Conservation (phyloP, 768 basidiomycete genomes). For the Calocybe indica region DNA sequence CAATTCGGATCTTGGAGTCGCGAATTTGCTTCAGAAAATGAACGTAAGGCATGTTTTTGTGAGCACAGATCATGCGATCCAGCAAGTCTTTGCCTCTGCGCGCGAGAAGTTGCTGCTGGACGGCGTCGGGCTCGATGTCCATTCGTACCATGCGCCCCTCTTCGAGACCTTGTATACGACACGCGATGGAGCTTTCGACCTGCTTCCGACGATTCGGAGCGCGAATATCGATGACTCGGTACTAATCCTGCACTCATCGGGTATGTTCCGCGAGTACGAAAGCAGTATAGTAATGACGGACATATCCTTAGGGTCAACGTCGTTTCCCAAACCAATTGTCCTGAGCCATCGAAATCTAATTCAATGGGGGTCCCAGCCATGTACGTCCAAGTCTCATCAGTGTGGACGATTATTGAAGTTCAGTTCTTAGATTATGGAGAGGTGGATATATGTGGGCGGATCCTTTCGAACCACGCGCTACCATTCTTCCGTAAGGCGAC, state of each 20-base stretch:
- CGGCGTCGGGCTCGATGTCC: background rate
- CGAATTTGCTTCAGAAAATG: conserved; percentile 31
- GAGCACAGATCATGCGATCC: conserved; percentile 14
- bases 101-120: background rate
- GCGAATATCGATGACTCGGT: conserved; percentile 6
- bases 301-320: conserved; percentile 9
- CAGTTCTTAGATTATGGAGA: conserved; percentile 14
- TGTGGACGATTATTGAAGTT: too few species aligned
- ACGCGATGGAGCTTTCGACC: background rate
- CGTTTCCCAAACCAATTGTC: conserved; percentile 12
- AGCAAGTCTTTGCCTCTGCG: conserved; percentile 11
- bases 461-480: conserved; percentile 13
- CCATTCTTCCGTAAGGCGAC: conserved; percentile 15
- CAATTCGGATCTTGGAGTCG: conserved; percentile 41
- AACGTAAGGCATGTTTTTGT: conserved; percentile 18
- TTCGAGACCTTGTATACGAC: background rate
- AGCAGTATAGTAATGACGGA: background rate
- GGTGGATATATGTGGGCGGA: conserved; percentile 15
- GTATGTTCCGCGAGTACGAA: background rate
- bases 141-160: background rate
- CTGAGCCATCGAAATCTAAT: conserved; percentile 9
- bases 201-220: background rate
- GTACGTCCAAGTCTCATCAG: conserved; percentile 2
- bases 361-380: conserved; percentile 13
- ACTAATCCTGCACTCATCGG: conserved; percentile 16